phyloP scores from a whole-genome alignment of 768 basidiomycete species.

The Harrya chromipes region DNA sequence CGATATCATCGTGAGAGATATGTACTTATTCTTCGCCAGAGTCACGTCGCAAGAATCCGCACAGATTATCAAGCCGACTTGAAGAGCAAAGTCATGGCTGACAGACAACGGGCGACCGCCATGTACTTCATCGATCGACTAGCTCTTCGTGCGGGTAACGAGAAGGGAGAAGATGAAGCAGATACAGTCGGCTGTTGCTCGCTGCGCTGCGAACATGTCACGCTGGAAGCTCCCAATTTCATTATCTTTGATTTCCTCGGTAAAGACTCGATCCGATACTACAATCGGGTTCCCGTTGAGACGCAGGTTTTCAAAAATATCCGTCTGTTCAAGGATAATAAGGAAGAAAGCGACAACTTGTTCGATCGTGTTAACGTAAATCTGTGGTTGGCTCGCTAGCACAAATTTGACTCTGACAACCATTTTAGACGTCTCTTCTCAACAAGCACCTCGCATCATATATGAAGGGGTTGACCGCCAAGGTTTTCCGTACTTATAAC shows the following conservation, averaged over 20 bases:
- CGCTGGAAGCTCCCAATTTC: constrained; percentile 80
- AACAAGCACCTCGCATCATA: constrained; percentile 92
- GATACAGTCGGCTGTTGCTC: constrained; percentile 99
- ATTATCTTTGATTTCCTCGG: constrained; percentile 97
- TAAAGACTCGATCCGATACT: constrained; percentile 98
- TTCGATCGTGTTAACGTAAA: constrained; percentile 92
- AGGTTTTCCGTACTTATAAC: constrained; percentile 99
- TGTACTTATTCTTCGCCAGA: constrained; percentile 43
- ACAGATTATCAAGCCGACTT: constrained; percentile 83
- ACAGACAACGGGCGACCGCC: constrained; percentile 95
- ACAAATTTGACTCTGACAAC: constrained; percentile 16
- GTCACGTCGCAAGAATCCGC: constrained; percentile 88
- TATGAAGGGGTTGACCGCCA: constrained; percentile 98
- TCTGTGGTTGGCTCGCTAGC: neutral
- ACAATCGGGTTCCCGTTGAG: constrained; percentile 87
- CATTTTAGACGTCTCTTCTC: constrained; percentile 65
- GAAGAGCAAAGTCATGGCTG: constrained; percentile 88
- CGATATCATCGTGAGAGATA: neutral
- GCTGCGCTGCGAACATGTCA: constrained; percentile 94
- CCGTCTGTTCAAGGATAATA: constrained; percentile 93
- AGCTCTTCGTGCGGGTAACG: constrained; percentile 97
- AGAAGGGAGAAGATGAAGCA: constrained; percentile 99
- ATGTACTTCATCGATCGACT: constrained; percentile 99
- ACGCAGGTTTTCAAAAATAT: constrained; percentile 97
- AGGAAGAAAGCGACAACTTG: constrained; percentile 80